A percentile compares a stretch with the other conserved stretches of the same genome.
These are phyloP conservation scores for Achaetomium macrosporum DNA, from an alignment of 2,329 filamentous ascomycete genomes.

Conservation along the genomic window DNA sequence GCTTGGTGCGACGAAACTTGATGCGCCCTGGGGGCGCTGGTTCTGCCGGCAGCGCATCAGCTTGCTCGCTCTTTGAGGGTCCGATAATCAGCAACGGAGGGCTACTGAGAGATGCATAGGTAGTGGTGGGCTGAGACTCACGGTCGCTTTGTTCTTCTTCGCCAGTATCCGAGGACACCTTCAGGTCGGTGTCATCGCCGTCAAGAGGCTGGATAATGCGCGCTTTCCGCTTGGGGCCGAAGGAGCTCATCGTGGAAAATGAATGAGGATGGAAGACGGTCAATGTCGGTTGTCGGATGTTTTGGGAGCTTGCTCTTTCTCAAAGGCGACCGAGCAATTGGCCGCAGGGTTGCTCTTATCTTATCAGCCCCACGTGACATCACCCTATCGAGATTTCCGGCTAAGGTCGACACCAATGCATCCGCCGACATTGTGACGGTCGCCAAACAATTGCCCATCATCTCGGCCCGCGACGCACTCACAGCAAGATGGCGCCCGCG, in stretches of 20 bases:
- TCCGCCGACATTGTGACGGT: neutral
- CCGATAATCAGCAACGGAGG: constrained; percentile 26
- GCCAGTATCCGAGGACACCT: constrained; percentile 17
- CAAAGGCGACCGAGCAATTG: neutral
- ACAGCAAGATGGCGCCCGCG: constrained; percentile 82
- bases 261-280: neutral
- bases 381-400: constrained; percentile 25
- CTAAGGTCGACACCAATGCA: neutral
- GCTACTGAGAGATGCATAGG: constrained; percentile 7
- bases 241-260: constrained; percentile 43
- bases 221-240: constrained; percentile 59
- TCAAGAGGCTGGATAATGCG: constrained; percentile 70
- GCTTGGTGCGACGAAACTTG: constrained; percentile 47
- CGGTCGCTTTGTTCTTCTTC: constrained; percentile 32
- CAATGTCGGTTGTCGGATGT: neutral
- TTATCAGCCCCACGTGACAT: constrained; percentile 45
- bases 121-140: constrained; percentile 28
- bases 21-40: constrained; percentile 35
- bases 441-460: constrained; percentile 9
- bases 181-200: constrained; percentile 46
- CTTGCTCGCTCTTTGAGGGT: constrained; percentile 25
- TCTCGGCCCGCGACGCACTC: constrained; percentile 10
- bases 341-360: constrained; percentile 30
- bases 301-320: neutral
- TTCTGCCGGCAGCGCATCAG: constrained; percentile 29